Percentiles rank a stretch among this genome's conserved stretches.
Evolutionary conservation across 352 stramenopile species (phyloP).

Genomic region (Peronospora belbahrii): DNA sequence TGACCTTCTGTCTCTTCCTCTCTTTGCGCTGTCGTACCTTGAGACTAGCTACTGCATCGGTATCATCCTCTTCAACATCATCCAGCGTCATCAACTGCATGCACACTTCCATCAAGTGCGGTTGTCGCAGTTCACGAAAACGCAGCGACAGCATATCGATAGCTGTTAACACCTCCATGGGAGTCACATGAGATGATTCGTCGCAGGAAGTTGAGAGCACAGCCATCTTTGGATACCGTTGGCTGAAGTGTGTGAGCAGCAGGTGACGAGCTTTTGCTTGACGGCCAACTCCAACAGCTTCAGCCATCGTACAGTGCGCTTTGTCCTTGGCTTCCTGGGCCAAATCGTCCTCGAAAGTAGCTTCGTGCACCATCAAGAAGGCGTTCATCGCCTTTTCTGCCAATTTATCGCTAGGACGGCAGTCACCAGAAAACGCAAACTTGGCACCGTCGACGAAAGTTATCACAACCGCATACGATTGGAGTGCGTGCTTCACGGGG

Average conservation of each 20-base stretch:
- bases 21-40: constrained; percentile 17
- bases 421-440: constrained; percentile 93
- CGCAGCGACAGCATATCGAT: constrained; percentile 72
- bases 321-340: constrained; percentile 90
- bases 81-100: constrained; percentile 45
- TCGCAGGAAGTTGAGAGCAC: constrained; percentile 25
- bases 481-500: constrained; percentile 82
- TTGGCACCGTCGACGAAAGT: constrained; percentile 61
- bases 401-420: constrained; percentile 77
- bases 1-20: constrained; percentile 17
- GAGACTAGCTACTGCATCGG: constrained; percentile 9
- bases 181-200: constrained; percentile 3
- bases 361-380: constrained; percentile 95
- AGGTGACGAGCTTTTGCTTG: constrained; percentile 74
- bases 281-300: constrained; percentile 84
- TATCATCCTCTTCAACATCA: constrained; percentile 27
- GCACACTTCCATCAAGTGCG: constrained; percentile 55
- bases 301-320: constrained; percentile 90
- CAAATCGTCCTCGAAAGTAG: constrained; percentile 95
- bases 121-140: constrained; percentile 56
- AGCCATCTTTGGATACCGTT: constrained; percentile 77
- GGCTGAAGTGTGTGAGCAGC: constrained; percentile 95
- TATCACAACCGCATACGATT: constrained; percentile 88
- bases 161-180: constrained; percentile 48
- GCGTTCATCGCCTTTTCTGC: constrained; percentile 44